These are phyloP conservation scores for Jaltomata sinuosa DNA, from an alignment of 257 asterid genomes.

Conservation along the genomic window DNA sequence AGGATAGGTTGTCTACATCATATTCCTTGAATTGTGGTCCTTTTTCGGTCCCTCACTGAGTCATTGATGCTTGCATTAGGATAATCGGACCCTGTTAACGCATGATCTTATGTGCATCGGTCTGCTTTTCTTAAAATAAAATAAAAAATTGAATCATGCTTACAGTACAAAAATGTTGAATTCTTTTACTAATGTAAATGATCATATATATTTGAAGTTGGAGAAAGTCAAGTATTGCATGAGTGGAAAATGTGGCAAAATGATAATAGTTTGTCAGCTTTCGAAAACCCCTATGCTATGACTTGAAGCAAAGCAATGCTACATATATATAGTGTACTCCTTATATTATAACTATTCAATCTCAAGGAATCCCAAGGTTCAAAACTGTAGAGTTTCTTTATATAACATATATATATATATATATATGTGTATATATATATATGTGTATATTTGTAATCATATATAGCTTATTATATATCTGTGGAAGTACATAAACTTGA, in stretches of 20 bases:
- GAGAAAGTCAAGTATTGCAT: background rate
- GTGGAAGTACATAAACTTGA: constrained; percentile 6
- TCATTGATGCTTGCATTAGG: too few species aligned
- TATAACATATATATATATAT: background rate
- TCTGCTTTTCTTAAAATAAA: fast-evolving
- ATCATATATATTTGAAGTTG: background rate
- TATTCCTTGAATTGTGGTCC: too few species aligned
- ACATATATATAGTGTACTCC: background rate
- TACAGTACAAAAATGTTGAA: background rate
- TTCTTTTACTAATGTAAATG: background rate
- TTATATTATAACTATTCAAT: constrained; percentile 3
- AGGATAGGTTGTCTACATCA: background rate
- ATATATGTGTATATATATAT: background rate
- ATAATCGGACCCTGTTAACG: too few species aligned
- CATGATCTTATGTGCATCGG: too few species aligned
- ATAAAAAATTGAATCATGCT: background rate
- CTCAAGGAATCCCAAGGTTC: constrained; percentile 8
- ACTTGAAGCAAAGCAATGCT: constrained; percentile 21
- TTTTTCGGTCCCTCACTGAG: too few species aligned
- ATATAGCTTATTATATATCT: background rate
- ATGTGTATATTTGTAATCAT: background rate
- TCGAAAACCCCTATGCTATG: constrained; percentile 1
- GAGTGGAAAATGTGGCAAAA: constrained; percentile 24
- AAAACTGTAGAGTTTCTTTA: background rate
- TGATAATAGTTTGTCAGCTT: constrained; percentile 16